Conservation (phyloP, 768 basidiomycete genomes). For the Vararia minispora region DNA sequence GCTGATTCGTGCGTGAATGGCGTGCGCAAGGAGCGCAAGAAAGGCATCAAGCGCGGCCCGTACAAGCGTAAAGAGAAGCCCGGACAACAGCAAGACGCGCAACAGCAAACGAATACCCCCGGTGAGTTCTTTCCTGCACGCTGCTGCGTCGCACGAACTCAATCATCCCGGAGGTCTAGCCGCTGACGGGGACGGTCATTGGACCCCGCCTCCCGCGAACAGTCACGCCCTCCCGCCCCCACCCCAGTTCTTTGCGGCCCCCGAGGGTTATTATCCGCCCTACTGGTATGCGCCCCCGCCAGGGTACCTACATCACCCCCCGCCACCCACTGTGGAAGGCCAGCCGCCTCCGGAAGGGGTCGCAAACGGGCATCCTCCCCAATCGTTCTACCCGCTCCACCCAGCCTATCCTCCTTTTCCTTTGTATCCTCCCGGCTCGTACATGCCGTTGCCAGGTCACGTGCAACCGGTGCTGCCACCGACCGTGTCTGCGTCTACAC, state of each 20-base stretch:
- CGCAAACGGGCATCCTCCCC: conserved; percentile 19
- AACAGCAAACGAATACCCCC: too few species aligned
- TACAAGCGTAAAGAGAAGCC: conserved; percentile 42
- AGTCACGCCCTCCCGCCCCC: conserved; percentile 16
- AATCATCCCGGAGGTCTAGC: too few species aligned
- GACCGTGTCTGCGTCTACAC: not conserved
- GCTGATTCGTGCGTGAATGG: conserved; percentile 48
- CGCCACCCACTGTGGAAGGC: too few species aligned
- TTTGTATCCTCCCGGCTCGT: conserved; percentile 21
- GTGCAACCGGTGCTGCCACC: conserved; percentile 3
- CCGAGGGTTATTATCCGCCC: conserved; percentile 34
- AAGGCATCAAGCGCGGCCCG: conserved; percentile 45
- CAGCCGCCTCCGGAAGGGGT: conserved; percentile 22
- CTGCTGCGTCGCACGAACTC: conserved; percentile 9
- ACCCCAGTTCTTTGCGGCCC: conserved; percentile 20
- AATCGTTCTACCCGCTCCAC: conserved; percentile 28
- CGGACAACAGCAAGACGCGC: not conserved
- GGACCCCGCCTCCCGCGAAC: conserved; percentile 16
- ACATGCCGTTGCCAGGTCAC: conserved; percentile 8
- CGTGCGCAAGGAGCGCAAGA: conserved; percentile 53
- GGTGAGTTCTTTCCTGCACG: too few species aligned
- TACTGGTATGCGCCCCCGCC: conserved; percentile 31
- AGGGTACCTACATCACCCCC: conserved; percentile 28
- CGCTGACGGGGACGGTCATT: conserved; percentile 22
- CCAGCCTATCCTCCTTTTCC: conserved; percentile 23